A percentile compares a stretch with the other conserved stretches of the same genome.
Evolutionary conservation across 164 flowering plant genomes (phyloP).

Genomic region (Aristolochia californica): DNA sequence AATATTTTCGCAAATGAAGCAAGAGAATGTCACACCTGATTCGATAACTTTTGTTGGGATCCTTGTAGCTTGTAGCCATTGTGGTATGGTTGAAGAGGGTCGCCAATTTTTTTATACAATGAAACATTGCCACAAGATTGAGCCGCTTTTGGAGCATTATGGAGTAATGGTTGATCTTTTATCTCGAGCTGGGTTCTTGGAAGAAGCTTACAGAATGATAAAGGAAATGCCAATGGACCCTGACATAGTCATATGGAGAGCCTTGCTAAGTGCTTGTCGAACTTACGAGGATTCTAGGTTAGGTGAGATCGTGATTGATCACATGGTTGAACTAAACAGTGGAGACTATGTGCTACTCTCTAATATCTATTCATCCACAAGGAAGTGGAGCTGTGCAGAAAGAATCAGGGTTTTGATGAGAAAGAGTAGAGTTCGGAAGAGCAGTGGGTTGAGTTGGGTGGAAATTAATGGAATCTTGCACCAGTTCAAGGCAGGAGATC

Average conservation of each 20-base stretch:
- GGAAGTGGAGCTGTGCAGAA: slow-evolving; percentile 53
- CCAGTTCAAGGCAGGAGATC: slow-evolving; percentile 57
- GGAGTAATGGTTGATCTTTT: slow-evolving; percentile 75
- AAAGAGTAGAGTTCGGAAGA: slow-evolving; percentile 41
- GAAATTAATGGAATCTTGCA: slow-evolving; percentile 44
- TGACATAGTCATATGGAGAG: slow-evolving; percentile 59
- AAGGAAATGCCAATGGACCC: slow-evolving; percentile 56
- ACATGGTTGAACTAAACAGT: slow-evolving; percentile 36
- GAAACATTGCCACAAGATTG: slow-evolving; percentile 31
- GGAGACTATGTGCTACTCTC: slow-evolving; percentile 76
- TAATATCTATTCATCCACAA: slow-evolving; percentile 50
- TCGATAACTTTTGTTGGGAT: slow-evolving; percentile 21
- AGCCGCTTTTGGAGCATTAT: slow-evolving; percentile 64
- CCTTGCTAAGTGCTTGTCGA: slow-evolving; percentile 66
- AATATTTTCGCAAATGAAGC: slow-evolving; percentile 24
- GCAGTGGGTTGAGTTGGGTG: slow-evolving; percentile 67
- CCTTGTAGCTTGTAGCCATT: slow-evolving; percentile 59
- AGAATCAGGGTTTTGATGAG: slow-evolving; percentile 52
- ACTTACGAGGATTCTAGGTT: slow-evolving; percentile 32
- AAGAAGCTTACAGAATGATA: slow-evolving; percentile 50
- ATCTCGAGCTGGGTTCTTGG: slow-evolving; percentile 57
- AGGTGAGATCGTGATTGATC: slow-evolving; percentile 42
- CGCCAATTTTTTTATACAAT: slow-evolving; percentile 36
- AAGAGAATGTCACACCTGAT: slow-evolving; percentile 13
- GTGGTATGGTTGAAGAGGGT: slow-evolving; percentile 56